Evolutionary conservation across 371 early-diverging fungal species (phyloP), one percentile per base, ranked within the genome.

Genomic region (Circinella minor): DNA sequence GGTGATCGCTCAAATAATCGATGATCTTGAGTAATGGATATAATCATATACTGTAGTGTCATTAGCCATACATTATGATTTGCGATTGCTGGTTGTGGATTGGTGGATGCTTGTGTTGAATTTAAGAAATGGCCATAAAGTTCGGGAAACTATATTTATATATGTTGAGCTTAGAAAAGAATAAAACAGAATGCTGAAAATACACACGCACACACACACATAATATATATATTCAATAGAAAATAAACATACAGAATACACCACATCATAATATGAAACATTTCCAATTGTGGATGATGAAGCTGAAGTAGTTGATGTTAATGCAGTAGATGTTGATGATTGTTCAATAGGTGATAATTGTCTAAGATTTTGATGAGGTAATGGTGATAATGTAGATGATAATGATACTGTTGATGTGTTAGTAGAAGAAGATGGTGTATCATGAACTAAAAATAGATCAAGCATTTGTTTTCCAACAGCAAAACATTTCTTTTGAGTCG

Each of bases 121-220:
- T 73, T 80, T n/a, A 79, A 57, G 47, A 84, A 84, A 67, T 84
- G 84, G 1, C 78, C 81, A 65, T 84, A 84, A 10, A 84, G 66
- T 61, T 84, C 80, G n/a, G 84, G 84, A 55, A 80, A 81, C 80
- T 83, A 61, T 38, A 36, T 4, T 27, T 27, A 11, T 43, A 43
- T 43, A 1, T 11, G 11, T 43, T 43, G 43, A 43, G 6, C 43
- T 11, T 55, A 27, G 43, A 6, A 36, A 66, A 17, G 36, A 54
- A 13, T 13, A 4, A n/a, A 49, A 43, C 13, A 51, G 27, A 27
- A 27, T 27, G 27, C 27, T 27, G 27, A 27, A 27, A 27, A 27
- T 27, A 27, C 27, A 27, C 27, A 27, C 27, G 2, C 27, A 27
- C 27, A 27, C 27, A 27, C 27, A 27, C 15, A 18, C 9, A 17